phyloP scores from a whole-genome alignment of 495 filamentous ascomycete genomes.

The Trichoderma gamsii region DNA sequence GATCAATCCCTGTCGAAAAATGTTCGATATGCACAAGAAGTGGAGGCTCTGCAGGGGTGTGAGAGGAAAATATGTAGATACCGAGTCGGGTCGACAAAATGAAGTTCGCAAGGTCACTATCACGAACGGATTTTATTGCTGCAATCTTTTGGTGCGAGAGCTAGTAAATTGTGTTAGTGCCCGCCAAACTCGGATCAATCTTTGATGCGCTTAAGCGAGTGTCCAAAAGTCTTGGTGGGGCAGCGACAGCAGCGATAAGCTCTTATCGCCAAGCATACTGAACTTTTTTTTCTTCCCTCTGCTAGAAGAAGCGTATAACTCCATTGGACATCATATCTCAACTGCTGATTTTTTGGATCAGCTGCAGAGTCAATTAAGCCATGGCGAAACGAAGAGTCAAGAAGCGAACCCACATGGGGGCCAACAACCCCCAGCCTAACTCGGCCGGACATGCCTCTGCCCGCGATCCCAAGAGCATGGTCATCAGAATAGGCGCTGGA shows the following conservation, averaged over 20 bases:
- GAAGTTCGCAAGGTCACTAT: not conserved
- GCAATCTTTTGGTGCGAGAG: not conserved
- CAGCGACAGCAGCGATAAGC: not conserved
- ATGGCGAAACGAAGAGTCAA: constrained; percentile 84
- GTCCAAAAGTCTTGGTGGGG: constrained; percentile 10
- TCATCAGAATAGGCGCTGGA: constrained; percentile 90
- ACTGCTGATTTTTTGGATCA: not conserved
- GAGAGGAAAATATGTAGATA: not conserved
- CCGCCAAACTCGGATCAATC: not conserved
- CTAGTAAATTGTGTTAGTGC: not conserved
- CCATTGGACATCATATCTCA: not conserved
- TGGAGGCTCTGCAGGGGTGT: not conserved
- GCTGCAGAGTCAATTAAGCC: constrained; percentile 19
- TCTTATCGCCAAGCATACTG: constrained; percentile 14
- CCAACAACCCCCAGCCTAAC: constrained; percentile 51
- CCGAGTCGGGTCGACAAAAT: not conserved
- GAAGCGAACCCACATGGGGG: constrained; percentile 78
- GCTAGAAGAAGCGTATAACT: not conserved
- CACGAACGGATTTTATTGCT: not conserved
- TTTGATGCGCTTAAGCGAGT: not conserved
- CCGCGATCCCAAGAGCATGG: constrained; percentile 88
- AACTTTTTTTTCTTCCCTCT: constrained; percentile 12
- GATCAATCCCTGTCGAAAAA: not conserved
- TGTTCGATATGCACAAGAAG: not conserved
- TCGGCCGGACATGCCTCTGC: constrained; percentile 39